Percentiles rank a stretch among this genome's conserved stretches.
These are phyloP conservation scores for Blastobotrys petasosporus DNA, from an alignment of 1,139 yeast genomes.

Conservation along the genomic window DNA sequence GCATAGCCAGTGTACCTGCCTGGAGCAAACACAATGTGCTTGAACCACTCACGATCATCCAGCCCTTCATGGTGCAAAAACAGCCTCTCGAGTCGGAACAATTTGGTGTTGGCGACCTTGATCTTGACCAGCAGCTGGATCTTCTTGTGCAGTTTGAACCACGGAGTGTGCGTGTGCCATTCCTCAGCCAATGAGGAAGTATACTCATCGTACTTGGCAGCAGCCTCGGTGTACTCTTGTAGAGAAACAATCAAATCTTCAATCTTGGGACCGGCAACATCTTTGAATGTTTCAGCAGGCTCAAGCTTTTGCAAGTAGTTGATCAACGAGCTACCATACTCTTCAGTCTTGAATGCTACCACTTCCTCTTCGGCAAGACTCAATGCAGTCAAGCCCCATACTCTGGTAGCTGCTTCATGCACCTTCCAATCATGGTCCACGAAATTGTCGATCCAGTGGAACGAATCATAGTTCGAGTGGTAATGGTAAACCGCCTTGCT, in stretches of 20 bases:
- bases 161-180: constrained; percentile 28
- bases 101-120: constrained; percentile 33
- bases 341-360: constrained; percentile 38
- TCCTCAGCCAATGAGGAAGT: constrained; percentile 26
- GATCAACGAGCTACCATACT: constrained; percentile 38
- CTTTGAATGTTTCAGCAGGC: constrained; percentile 7
- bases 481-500: constrained; percentile 53
- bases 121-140: constrained; percentile 26
- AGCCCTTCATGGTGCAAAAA: constrained; percentile 63
- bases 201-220: constrained; percentile 29
- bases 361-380: constrained; percentile 44
- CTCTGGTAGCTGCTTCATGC: constrained; percentile 51
- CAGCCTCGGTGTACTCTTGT: constrained; percentile 18
- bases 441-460: constrained; percentile 54
- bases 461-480: constrained; percentile 65
- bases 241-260: constrained; percentile 26
- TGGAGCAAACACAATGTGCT: constrained; percentile 76
- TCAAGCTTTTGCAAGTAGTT: constrained; percentile 33
- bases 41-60: constrained; percentile 71
- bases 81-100: constrained; percentile 47
- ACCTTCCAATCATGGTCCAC: constrained; percentile 54
- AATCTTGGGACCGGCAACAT: constrained; percentile 17
- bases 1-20: constrained; percentile 84
- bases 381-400: constrained; percentile 45
- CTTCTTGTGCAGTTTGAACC: constrained; percentile 32